phyloP scores from a whole-genome alignment of 2,329 filamentous ascomycete genomes.

The Colletotrichum limetticola region DNA sequence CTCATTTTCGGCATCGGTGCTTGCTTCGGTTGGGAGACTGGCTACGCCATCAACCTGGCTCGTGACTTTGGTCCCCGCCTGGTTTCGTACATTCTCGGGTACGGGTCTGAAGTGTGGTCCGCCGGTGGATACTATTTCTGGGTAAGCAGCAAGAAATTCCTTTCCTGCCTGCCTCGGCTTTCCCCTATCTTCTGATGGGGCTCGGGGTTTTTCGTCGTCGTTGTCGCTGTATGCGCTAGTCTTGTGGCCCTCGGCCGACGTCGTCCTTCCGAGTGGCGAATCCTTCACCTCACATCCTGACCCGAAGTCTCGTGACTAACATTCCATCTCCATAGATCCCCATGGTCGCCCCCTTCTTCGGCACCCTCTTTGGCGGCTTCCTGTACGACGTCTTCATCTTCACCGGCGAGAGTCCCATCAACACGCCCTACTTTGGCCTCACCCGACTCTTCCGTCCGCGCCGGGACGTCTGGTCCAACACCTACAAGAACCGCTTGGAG shows the following conservation, averaged over 20 bases:
- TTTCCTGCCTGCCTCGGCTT: neutral
- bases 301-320: neutral
- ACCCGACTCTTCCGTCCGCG: constrained; percentile 55
- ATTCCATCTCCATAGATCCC: constrained; percentile 63
- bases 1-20: constrained; percentile 79
- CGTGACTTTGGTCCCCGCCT: constrained; percentile 78
- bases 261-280: constrained; percentile 2
- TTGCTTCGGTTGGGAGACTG: constrained; percentile 81
- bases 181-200: neutral
- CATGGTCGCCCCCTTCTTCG: constrained; percentile 77
- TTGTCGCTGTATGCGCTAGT: neutral
- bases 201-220: neutral
- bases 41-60: constrained; percentile 80
- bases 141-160: constrained; percentile 54
- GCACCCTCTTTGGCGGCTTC: constrained; percentile 71
- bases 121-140: constrained; percentile 79
- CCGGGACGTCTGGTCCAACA: constrained; percentile 45
- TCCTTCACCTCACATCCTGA: too few species aligned
- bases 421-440: constrained; percentile 74
- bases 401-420: constrained; percentile 76
- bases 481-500: constrained; percentile 26
- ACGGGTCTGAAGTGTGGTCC: constrained; percentile 74
- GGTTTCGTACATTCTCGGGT: constrained; percentile 74
- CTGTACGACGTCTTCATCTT: constrained; percentile 77
- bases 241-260: too few species aligned